Conservation (phyloP, 306 rosid genomes). For the Leucaena leucocephala region DNA sequence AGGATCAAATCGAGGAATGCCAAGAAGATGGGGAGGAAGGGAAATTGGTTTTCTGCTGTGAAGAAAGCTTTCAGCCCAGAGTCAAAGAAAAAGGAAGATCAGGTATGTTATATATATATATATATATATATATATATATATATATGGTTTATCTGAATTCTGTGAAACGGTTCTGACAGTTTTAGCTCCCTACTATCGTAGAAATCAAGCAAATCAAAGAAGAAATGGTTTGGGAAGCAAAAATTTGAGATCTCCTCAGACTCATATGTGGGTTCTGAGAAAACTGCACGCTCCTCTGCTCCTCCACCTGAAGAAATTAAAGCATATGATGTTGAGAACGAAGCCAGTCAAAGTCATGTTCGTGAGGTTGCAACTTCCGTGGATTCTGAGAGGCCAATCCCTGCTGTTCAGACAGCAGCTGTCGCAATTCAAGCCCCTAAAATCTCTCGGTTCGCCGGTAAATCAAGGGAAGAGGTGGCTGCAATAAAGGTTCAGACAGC, state of each 20-base stretch:
- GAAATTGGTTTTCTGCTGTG: conserved; percentile 91
- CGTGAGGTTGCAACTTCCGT: conserved; percentile 45
- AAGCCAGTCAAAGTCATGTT: conserved; percentile 48
- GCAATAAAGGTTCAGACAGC: conserved; percentile 91
- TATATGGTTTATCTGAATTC: conserved; percentile 2
- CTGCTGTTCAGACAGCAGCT: conserved; percentile 44
- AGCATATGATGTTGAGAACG: conserved; percentile 54
- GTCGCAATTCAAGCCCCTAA: conserved; percentile 43
- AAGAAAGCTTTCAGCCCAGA: conserved; percentile 97
- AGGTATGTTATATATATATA: conserved; percentile 48
- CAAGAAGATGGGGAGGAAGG: conserved; percentile 91
- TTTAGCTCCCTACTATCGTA: conserved; percentile 34
- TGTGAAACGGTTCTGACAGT: conserved; percentile 29
- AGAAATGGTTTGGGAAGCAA: conserved; percentile 98
- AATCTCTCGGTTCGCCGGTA: conserved; percentile 58
- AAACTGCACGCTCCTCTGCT: conserved; percentile 46
- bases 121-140: not conserved
- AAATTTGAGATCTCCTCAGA: conserved; percentile 56
- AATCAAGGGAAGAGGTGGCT: conserved; percentile 74
- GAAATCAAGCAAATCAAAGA: conserved; percentile 75
- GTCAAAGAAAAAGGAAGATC: conserved; percentile 69
- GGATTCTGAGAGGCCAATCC: conserved; percentile 40
- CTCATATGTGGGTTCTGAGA: conserved; percentile 47
- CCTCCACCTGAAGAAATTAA: conserved; percentile 65
- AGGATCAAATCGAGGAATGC: conserved; percentile 68